Base-by-base conservation (phyloP, 257 asterid genomes). In the Scutellaria barbata region DNA sequence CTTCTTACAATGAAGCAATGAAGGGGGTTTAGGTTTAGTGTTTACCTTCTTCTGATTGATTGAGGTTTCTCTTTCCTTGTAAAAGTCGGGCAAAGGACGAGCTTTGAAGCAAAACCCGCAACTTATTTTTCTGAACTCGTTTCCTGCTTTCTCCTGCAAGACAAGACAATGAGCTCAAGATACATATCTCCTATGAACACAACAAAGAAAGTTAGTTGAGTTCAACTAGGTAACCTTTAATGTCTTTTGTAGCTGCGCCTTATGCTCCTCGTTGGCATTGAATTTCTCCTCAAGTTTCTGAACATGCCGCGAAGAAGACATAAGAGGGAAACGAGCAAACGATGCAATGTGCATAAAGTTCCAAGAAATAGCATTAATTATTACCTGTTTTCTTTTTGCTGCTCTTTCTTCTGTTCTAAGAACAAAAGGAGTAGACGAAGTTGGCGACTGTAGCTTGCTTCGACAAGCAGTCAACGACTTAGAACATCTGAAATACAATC, bases 331-430 rank as follows among this genome's bases (percentile, higher is more conserved):
- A 59, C 30, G 14, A 74, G 59, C 30, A 55, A 37, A 48, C 5
- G 41, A 71, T 7, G 57, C 60, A 46, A 2, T 35, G 33, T 13
- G 10, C 41, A 11, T 52, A 30, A 56, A 35, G 43, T 17, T 60
- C 6, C 6, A 10, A 16, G 57, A 55, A 17, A 14, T n/a, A 68
- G 65, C 9, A 5, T 39, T 25, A 62, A 54, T 63, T 77, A 86
- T 77, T 80, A 79, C 99, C 93, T 94, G 97, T 79, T 94, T 94
- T 74, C 99, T 88, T 79, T 81, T 88, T 60, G 96, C 87, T 66
- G 96, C 99, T 82, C 99, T 85, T 85, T 94, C 98, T 86, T 91
- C 98, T 25, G 99, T 94, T 69, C 98, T 85, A 72, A 94, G 78
- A 13, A 77, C 60, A 54, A 94, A 88, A 10, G 98, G 99, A 69